Evolutionary conservation across 2,329 filamentous ascomycete genomes (phyloP), one percentile per base, ranked within the genome.

Genomic region (Drechslerella stenobrocha): DNA sequence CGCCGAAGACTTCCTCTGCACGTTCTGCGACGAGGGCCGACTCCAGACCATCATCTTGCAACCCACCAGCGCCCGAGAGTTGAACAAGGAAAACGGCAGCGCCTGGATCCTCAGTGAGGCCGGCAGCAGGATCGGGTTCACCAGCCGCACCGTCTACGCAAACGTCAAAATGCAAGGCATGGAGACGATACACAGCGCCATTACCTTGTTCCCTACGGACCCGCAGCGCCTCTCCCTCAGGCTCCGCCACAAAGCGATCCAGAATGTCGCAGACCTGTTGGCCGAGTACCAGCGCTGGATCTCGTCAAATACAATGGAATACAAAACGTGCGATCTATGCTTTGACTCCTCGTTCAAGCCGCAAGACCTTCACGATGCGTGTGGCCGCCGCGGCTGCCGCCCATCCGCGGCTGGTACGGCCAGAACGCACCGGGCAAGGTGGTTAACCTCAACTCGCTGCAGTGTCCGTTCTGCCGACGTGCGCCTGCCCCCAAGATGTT

Each of bases 381-480:
- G 80, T 59, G 79, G 79, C 8, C 78, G 79, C 1, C 73, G 73
- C 1, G 79, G 78, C 0, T 82, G 80, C 59, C 50, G 73, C 11
- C 77, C 60, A 70, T 76, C 7, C 63, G 72, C 15, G 72, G 70
- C 1, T 82, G 80, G 80, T 81, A 81, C 60, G 78, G 79, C 0
- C 72, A 79, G 60, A 82, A 82, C 70, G 50, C 42, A 0, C 73
- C 75, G 0, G 80, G 80, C 0, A 71, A 72, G 0, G 74, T 81
- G 9, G 76, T 82, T 71, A 81, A 82, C 64, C 71, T 78, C 0
- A 78, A 80, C 0, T 79, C 81, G 0, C 76, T 82, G 2, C 75
- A 72, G 1, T 81, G 80, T 61, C 80, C 80, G 0, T 82, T 82
- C 73, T 82, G 80, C 63, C 76, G 80, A 22, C 77, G 80, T 0